These are phyloP conservation scores for Beauveria scarabaeidicola DNA, from an alignment of 2,329 filamentous ascomycete genomes.

Conservation along the genomic window DNA sequence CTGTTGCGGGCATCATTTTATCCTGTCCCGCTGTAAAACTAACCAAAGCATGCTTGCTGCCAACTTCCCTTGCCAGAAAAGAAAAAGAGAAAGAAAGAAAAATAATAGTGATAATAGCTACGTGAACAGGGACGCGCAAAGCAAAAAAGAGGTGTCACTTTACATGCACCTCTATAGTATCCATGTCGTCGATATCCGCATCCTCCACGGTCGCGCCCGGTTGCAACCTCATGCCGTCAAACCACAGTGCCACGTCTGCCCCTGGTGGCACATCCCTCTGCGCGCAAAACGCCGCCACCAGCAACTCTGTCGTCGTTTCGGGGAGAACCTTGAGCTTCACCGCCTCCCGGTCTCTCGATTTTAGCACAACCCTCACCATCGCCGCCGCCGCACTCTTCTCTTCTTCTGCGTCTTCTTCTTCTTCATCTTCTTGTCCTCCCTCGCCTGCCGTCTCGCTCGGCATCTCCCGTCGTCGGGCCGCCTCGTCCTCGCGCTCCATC, in stretches of 20 bases:
- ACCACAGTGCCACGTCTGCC: constrained; percentile 52
- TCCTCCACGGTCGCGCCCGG: constrained; percentile 52
- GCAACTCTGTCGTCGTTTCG: constrained; percentile 51
- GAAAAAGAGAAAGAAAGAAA: background rate
- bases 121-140: background rate
- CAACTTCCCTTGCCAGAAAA: background rate
- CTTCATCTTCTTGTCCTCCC: constrained; percentile 3
- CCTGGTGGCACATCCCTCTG: constrained; percentile 41
- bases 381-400: constrained; percentile 20
- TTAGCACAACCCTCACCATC: constrained; percentile 44
- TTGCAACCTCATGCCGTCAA: constrained; percentile 67
- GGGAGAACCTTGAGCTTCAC: constrained; percentile 43
- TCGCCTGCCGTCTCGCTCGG: constrained; percentile 24
- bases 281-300: constrained; percentile 54
- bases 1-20: background rate
- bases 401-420: constrained; percentile 12
- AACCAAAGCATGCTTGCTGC: background rate
- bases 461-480: constrained; percentile 31
- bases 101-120: background rate
- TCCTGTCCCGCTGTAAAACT: background rate
- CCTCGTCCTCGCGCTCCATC: constrained; percentile 39
- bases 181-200: constrained; percentile 65
- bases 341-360: constrained; percentile 41
- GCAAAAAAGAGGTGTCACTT: constrained; percentile 16
- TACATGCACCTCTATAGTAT: constrained; percentile 66